These are phyloP conservation scores for Erythrophleum fordii DNA, from an alignment of 306 rosid genomes.

Conservation along the genomic window DNA sequence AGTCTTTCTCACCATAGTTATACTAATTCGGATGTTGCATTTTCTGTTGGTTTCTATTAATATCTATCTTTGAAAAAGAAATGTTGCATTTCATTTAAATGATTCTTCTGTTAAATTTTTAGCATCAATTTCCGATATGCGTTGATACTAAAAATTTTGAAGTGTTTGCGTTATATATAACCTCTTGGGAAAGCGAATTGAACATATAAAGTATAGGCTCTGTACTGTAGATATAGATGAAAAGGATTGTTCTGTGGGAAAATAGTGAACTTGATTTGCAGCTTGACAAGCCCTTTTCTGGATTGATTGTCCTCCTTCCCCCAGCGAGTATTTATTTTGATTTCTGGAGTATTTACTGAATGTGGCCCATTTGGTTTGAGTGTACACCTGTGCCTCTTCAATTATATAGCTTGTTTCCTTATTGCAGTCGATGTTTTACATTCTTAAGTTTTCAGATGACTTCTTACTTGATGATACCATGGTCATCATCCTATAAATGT, in stretches of 20 bases:
- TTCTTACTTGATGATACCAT: not conserved
- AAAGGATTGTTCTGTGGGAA: not conserved
- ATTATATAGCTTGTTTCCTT: not conserved
- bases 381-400: not conserved
- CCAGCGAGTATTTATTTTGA: not conserved
- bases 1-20: too few species aligned
- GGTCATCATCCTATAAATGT: not conserved
- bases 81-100: not conserved
- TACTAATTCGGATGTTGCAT: not conserved
- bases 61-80: not conserved
- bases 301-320: not conserved
- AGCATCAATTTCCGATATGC: not conserved
- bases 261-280: not conserved
- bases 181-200: not conserved
- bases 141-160: not conserved
- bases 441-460: not conserved
- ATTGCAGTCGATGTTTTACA: not conserved
- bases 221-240: not conserved
- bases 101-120: not conserved
- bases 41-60: not conserved
- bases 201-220: not conserved
- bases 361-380: not conserved
- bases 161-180: not conserved
- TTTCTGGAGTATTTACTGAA: not conserved
- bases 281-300: not conserved